These are phyloP conservation scores for Kodamaea arcana DNA, from an alignment of 1,139 yeast species.

Conservation along the genomic window DNA sequence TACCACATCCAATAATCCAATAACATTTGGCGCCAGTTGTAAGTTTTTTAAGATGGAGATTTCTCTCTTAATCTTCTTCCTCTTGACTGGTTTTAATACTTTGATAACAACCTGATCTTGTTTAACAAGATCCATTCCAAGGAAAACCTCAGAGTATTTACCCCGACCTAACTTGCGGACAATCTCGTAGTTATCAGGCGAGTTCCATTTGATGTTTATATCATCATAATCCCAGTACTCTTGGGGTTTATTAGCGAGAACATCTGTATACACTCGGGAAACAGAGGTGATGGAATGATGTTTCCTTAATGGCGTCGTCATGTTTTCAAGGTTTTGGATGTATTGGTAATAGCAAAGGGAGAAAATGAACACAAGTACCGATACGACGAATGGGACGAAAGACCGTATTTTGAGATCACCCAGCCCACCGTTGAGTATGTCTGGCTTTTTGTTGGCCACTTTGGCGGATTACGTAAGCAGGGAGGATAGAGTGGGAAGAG, in stretches of 20 bases:
- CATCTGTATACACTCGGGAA: conserved; percentile 43
- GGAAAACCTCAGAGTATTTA: conserved; percentile 46
- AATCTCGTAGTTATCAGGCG: conserved; percentile 46
- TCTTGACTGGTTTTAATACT: conserved; percentile 93
- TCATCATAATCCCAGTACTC: conserved; percentile 49
- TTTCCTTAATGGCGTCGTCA: not conserved
- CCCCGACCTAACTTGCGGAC: conserved; percentile 46
- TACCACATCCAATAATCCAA: conserved; percentile 78
- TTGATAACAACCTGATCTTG: conserved; percentile 70
- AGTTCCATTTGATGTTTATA: conserved; percentile 42
- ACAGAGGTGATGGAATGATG: conserved; percentile 27
- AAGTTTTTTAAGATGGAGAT: conserved; percentile 88
- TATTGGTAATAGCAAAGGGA: no score
- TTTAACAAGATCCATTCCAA: conserved; percentile 60
- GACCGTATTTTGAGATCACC: not conserved
- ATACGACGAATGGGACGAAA: not conserved
- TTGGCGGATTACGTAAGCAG: not conserved
- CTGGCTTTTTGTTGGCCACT: not conserved
- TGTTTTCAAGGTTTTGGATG: not conserved
- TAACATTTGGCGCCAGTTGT: conserved; percentile 81
- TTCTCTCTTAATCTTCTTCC: conserved; percentile 94
- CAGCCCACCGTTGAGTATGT: not conserved
- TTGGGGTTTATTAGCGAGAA: conserved; percentile 40
- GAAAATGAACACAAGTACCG: not conserved
- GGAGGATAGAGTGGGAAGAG: no score